These are phyloP conservation scores for Trebouxia gelatinosa DNA, from an alignment of 163 green algal species.

Conservation along the genomic window DNA sequence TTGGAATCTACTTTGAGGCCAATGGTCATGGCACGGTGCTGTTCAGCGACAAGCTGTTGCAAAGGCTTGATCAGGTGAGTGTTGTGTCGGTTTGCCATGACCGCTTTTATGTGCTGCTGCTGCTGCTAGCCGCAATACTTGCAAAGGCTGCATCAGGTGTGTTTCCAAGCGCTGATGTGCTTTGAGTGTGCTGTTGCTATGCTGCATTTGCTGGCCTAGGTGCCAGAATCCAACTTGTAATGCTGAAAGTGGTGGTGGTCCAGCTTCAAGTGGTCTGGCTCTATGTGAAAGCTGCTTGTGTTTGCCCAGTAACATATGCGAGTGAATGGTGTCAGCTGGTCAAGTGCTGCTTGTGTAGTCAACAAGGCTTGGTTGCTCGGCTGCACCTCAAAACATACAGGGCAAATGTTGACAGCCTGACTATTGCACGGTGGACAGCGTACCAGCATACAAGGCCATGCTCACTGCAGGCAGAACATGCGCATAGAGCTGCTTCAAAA, in stretches of 20 bases:
- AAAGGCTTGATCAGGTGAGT: slow-evolving; percentile 38
- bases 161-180: no score
- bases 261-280: no score
- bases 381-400: no score
- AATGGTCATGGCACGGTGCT: slow-evolving; percentile 98
- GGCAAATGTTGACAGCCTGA: neutral
- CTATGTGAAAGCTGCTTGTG: no score
- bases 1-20: slow-evolving; percentile 98
- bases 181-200: no score
- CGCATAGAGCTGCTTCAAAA: neutral
- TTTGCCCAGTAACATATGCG: no score
- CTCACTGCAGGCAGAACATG: neutral
- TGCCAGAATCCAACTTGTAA: no score
- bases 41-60: slow-evolving; percentile 61
- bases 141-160: neutral
- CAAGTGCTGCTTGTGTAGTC: no score
- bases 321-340: no score
- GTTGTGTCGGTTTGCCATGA: neutral
- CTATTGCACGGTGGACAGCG: neutral
- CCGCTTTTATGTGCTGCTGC: neutral
- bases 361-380: no score
- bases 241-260: neutral
- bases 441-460: neutral
- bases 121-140: neutral
- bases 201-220: no score